Evolutionary conservation across 2,329 filamentous ascomycete species (phyloP).

Genomic region (Hypoxylon rubiginosum): DNA sequence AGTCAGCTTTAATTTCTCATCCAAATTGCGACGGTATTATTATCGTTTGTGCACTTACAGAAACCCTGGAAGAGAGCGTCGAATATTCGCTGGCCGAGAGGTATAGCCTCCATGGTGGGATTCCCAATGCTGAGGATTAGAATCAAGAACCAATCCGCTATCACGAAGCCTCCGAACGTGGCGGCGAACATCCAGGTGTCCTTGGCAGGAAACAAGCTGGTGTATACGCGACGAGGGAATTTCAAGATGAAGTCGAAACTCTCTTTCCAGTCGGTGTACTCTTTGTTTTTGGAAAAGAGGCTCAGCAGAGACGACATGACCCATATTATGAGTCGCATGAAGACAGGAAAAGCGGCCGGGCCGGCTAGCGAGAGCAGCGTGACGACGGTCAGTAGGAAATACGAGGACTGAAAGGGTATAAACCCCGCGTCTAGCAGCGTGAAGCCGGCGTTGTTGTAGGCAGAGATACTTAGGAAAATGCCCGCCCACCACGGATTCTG

Average conservation of each 20-base stretch:
- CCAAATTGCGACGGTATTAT: conserved; percentile 4
- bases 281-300: conserved; percentile 42
- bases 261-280: conserved; percentile 52
- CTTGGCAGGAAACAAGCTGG: conserved; percentile 65
- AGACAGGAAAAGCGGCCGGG: conserved; percentile 66
- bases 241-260: conserved; percentile 55
- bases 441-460: conserved; percentile 72
- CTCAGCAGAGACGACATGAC: conserved; percentile 52
- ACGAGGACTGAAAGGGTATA: conserved; percentile 59
- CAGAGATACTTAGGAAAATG: conserved; percentile 67
- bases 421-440: conserved; percentile 68
- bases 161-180: conserved; percentile 63
- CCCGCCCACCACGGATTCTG: conserved; percentile 69
- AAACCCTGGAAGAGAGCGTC: conserved; percentile 67
- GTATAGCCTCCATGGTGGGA: conserved; percentile 58
- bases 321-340: conserved; percentile 64
- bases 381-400: conserved; percentile 50
- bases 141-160: conserved; percentile 66
- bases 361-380: conserved; percentile 59
- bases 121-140: conserved; percentile 67
- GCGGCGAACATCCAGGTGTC: conserved; percentile 67
- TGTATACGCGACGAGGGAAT: conserved; percentile 59
- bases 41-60: conserved; percentile 48
- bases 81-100: conserved; percentile 61
- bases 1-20: conserved; percentile 22